These are phyloP conservation scores for Talaromyces sp. DNA, from an alignment of 2,329 filamentous ascomycete genomes.

Conservation along the genomic window DNA sequence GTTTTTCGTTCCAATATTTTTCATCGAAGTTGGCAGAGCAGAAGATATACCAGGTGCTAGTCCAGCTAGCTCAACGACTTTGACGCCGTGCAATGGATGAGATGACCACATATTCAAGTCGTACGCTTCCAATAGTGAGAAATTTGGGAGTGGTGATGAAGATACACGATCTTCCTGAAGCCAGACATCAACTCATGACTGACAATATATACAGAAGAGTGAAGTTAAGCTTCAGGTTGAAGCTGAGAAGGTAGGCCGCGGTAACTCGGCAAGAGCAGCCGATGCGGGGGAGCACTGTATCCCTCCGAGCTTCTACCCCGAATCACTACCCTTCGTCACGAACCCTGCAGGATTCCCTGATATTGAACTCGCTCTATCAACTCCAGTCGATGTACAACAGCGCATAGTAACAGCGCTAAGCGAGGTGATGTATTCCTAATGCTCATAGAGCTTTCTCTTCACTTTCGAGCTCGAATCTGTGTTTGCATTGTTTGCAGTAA, in stretches of 20 bases:
- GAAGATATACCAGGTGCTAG: conserved; percentile 57
- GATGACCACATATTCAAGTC: conserved; percentile 14
- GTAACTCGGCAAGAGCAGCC: not conserved
- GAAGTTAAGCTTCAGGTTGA: not conserved
- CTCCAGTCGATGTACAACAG: no score
- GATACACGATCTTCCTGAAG: not conserved
- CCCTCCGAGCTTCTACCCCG: not conserved
- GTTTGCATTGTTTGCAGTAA: no score
- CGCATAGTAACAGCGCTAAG: no score
- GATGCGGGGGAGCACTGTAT: conserved; percentile 5
- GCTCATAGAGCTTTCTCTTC: no score
- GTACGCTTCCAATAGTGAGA: no score
- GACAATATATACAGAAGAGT: no score
- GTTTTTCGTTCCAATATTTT: not conserved
- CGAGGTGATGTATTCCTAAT: no score
- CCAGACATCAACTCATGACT: not conserved
- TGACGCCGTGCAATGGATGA: conserved; percentile 54
- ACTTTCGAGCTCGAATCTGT: no score
- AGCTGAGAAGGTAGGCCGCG: not conserved
- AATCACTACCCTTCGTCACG: not conserved
- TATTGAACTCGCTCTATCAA: not conserved
- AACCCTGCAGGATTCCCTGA: not conserved
- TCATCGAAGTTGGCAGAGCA: not conserved
- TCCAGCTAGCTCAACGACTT: conserved; percentile 65
- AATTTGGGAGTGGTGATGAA: not conserved